Evolutionary conservation across 495 filamentous ascomycete species (phyloP).

Genomic region (Pyronema omphalodes): DNA sequence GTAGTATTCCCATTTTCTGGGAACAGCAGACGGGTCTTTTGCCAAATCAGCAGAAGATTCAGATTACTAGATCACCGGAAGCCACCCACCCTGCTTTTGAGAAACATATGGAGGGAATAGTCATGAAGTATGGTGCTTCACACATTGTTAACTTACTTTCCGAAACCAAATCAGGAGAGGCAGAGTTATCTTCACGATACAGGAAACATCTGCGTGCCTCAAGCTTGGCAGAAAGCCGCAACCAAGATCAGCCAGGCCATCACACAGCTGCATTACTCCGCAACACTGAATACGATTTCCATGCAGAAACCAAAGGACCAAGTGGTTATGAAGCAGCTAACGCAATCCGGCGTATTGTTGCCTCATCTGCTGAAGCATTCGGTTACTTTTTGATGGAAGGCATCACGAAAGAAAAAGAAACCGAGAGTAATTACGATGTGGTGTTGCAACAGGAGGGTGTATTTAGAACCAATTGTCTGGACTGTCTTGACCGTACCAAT

Average conservation of each 20-base stretch:
- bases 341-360: conserved; percentile 54
- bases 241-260: neutral
- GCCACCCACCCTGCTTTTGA: conserved; percentile 91
- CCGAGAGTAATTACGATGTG: conserved; percentile 26
- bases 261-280: conserved; percentile 35
- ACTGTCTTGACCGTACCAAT: conserved; percentile 92
- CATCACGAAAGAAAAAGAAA: neutral
- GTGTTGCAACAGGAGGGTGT: conserved; percentile 82
- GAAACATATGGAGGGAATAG: conserved; percentile 73
- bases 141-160: conserved; percentile 88
- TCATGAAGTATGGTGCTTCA: conserved; percentile 67
- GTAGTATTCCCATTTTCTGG: conserved; percentile 91
- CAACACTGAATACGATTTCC: conserved; percentile 81
- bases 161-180: conserved; percentile 64
- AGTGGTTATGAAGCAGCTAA: conserved; percentile 75
- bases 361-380: conserved; percentile 63
- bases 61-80: conserved; percentile 70
- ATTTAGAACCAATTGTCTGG: conserved; percentile 89
- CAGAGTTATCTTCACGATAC: conserved; percentile 60
- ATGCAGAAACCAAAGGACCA: conserved; percentile 77
- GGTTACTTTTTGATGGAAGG: conserved; percentile 72
- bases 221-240: conserved; percentile 32
- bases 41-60: conserved; percentile 87
- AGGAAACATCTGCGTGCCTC: conserved; percentile 51
- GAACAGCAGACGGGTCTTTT: conserved; percentile 77